Evolutionary conservation across 495 filamentous ascomycete genomes (phyloP).

Genomic region (Penicillium angulare): DNA sequence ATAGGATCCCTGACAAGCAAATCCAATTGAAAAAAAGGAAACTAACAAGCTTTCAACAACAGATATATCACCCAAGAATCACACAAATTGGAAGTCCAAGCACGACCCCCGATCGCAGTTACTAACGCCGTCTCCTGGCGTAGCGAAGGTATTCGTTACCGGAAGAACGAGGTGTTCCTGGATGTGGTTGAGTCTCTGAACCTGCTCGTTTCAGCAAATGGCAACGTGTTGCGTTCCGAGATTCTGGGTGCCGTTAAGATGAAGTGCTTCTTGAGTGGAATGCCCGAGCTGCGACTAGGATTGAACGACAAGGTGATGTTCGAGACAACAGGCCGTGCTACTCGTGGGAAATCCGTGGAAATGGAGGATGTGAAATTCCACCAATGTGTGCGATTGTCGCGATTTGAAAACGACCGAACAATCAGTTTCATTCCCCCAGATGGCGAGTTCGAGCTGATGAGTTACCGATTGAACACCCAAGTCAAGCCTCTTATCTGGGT

Average conservation of each 20-base stretch:
- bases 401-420: constrained; percentile 98
- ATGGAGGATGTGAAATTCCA: constrained; percentile 99
- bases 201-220: constrained; percentile 88
- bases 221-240: constrained; percentile 94
- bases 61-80: constrained; percentile 99
- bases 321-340: constrained; percentile 93
- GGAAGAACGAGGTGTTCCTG: constrained; percentile 99
- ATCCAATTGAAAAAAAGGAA: neutral
- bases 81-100: constrained; percentile 96
- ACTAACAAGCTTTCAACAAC: neutral
- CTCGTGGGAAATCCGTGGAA: constrained; percentile 94
- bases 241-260: constrained; percentile 98
- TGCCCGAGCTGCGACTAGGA: constrained; percentile 94
- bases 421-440: constrained; percentile 99
- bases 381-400: constrained; percentile 91
- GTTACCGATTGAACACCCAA: constrained; percentile 97
- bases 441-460: constrained; percentile 99
- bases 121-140: constrained; percentile 99
- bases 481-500: constrained; percentile 99
- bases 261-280: constrained; percentile 99
- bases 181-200: constrained; percentile 98
- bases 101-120: constrained; percentile 98
- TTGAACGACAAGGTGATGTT: constrained; percentile 99
- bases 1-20: neutral
- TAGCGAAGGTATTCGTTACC: constrained; percentile 96